Percentiles rank a stretch among this genome's conserved stretches.
Evolutionary conservation across 2,329 filamentous ascomycete species (phyloP).

Genomic region (Arthrobotrys conoides): DNA sequence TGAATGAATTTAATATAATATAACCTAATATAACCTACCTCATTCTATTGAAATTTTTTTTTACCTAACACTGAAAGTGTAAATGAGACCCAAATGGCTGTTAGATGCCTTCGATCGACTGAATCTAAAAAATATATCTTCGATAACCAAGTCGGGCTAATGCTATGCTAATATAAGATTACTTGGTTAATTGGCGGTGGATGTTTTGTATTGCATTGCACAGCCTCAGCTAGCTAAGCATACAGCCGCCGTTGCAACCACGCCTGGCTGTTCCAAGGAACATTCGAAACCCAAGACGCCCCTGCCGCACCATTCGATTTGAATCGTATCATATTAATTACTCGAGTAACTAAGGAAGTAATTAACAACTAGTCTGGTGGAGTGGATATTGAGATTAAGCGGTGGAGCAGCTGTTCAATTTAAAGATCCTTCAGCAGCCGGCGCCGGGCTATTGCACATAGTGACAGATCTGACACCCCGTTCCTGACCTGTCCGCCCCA

Average conservation of each 20-base stretch:
- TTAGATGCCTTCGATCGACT: too few species aligned
- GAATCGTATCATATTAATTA: not conserved
- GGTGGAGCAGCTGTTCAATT: too few species aligned
- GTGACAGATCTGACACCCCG: not conserved
- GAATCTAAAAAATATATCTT: too few species aligned
- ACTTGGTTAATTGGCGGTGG: slow-evolving; percentile 14
- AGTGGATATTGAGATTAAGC: too few species aligned
- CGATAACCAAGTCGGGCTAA: not conserved
- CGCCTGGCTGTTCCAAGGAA: not conserved
- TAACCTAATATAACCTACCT: too few species aligned
- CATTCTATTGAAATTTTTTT: too few species aligned
- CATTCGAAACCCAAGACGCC: not conserved
- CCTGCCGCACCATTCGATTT: not conserved
- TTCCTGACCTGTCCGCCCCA: not conserved
- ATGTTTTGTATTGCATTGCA: slow-evolving; percentile 17
- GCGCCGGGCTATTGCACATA: too few species aligned
- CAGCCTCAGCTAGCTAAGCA: slow-evolving; percentile 21
- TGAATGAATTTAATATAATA: not conserved
- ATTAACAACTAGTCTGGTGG: too few species aligned
- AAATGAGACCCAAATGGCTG: too few species aligned
- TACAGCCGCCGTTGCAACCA: not conserved
- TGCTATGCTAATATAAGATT: not conserved
- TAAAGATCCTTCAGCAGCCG: too few species aligned
- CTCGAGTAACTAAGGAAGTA: too few species aligned
- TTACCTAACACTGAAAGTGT: too few species aligned